A percentile compares a stretch with the other conserved stretches of the same genome.
Evolutionary conservation across 495 filamentous ascomycete genomes (phyloP).

Genomic region (Polyplosphaeria fusca): DNA sequence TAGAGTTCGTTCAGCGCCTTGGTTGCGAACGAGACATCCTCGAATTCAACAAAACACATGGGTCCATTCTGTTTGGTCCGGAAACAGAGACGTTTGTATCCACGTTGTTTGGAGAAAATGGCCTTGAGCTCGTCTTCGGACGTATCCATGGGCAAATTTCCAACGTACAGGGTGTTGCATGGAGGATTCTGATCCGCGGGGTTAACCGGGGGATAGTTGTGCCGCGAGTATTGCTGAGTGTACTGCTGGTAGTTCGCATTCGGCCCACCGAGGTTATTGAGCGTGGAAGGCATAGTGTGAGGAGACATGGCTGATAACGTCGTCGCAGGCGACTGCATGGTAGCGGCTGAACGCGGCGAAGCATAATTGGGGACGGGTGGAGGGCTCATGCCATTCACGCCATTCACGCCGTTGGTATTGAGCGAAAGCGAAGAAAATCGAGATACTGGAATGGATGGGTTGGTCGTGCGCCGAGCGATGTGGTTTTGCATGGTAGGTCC

Average conservation of each 20-base stretch:
- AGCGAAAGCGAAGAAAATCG: slow-evolving; percentile 70
- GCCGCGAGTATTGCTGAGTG: slow-evolving; percentile 59
- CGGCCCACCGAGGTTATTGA: slow-evolving; percentile 40
- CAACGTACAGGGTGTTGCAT: slow-evolving; percentile 97
- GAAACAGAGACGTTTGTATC: slow-evolving; percentile 94
- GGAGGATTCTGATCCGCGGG: slow-evolving; percentile 96
- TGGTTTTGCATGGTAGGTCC: slow-evolving; percentile 53
- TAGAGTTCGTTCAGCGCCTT: slow-evolving; percentile 91
- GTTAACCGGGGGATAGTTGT: slow-evolving; percentile 83
- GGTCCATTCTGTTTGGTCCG: slow-evolving; percentile 97
- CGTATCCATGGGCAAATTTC: slow-evolving; percentile 89
- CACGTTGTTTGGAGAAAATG: slow-evolving; percentile 89
- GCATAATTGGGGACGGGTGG: slow-evolving; percentile 53
- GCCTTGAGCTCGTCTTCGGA: slow-evolving; percentile 96
- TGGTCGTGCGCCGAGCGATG: slow-evolving; percentile 65
- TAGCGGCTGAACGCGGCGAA: slow-evolving; percentile 48
- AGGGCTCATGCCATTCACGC: slow-evolving; percentile 44
- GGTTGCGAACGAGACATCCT: slow-evolving; percentile 89
- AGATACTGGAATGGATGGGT: slow-evolving; percentile 67
- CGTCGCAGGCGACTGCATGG: slow-evolving; percentile 49
- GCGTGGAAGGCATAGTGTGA: slow-evolving; percentile 46
- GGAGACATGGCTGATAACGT: slow-evolving; percentile 58
- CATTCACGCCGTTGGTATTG: slow-evolving; percentile 50
- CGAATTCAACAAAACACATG: slow-evolving; percentile 99
- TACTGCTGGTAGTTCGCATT: slow-evolving; percentile 56